Evolutionary conservation across 495 filamentous ascomycete species (phyloP).

Genomic region (Neurospora africana): DNA sequence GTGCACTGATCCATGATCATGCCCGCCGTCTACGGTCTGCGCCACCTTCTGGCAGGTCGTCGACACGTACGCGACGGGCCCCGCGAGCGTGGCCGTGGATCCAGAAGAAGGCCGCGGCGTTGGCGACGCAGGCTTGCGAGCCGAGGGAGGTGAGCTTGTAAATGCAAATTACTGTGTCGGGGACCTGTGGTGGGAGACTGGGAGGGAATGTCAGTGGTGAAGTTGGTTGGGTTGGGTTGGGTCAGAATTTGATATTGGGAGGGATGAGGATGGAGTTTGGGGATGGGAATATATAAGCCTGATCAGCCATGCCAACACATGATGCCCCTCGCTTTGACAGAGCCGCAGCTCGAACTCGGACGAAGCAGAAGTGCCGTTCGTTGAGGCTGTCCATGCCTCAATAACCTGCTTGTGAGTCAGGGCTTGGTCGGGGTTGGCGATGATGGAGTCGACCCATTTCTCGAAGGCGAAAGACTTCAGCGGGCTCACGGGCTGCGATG

Average conservation of each 20-base stretch:
- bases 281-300: not conserved
- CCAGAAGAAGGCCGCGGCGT: not conserved
- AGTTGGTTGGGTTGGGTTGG: too few species aligned
- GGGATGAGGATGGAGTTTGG: too few species aligned
- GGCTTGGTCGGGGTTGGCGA: conserved; percentile 1
- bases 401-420: not conserved
- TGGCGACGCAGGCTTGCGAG: not conserved
- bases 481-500: not conserved
- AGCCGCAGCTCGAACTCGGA: not conserved
- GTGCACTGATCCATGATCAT: not conserved
- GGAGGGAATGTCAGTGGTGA: too few species aligned
- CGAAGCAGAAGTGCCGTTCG: not conserved
- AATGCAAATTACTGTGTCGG: not conserved
- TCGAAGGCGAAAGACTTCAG: conserved; percentile 4
- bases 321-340: not conserved
- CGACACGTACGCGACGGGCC: not conserved
- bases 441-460: conserved; percentile 1
- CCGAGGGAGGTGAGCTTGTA: not conserved
- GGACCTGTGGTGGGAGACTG: too few species aligned
- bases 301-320: not conserved
- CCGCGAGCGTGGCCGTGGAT: not conserved
- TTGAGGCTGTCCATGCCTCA: not conserved
- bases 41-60: not conserved
- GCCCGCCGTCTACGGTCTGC: not conserved
- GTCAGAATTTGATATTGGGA: too few species aligned